Base-by-base conservation (phyloP, 1,284 basidiomycete genomes). In the Bondarzewia mesenterica region DNA sequence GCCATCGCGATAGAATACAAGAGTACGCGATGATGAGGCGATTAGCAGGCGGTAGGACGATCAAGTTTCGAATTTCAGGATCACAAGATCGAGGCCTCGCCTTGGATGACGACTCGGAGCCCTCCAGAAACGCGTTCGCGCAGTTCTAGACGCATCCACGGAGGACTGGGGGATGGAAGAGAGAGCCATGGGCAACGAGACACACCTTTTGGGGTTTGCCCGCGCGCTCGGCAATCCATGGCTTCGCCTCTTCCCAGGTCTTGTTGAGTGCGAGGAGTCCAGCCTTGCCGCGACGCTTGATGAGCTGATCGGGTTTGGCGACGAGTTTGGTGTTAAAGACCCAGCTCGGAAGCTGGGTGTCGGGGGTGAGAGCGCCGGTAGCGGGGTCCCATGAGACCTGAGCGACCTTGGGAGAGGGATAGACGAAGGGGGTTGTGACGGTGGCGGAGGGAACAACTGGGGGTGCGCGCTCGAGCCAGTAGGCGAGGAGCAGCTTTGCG, bases 231-330 rank as follows among this genome's bases (percentile, higher is more conserved):
- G 75, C 65, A 64, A 99, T 92, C 95, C 95, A 99, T 49, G 80
- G 74, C 60, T 79, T 86, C 20, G 89, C 86, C 61, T 85, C 85
- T 41, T 83, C 75, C 91, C 91, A 98, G 44, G 80, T 77, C 73
- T 94, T 94, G 82, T 98, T 98, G 58, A 99, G 79, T 44, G 83
- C 84, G 50, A 99, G 82, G 22, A 99, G 80, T 57, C 95, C 95
- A 26, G 93, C 93, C 81, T 99, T 99, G 60, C 96, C 96, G 59
- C 96, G 88, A 61, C 95, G 89, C 78, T 99, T 99, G 82, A 99
- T 98, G 67, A 99, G 86, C 74, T 98, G 94, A 74, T 99, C 96
- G 44, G 90, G 90, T 71, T 95, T 93, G 23, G 83, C 89, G 62
- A 95, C 91, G 64, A 94, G 88, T 75, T 93, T 92, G 59, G 83